phyloP scores from a whole-genome alignment of 23 red algal genomes.

The Chondrus crispus region DNA sequence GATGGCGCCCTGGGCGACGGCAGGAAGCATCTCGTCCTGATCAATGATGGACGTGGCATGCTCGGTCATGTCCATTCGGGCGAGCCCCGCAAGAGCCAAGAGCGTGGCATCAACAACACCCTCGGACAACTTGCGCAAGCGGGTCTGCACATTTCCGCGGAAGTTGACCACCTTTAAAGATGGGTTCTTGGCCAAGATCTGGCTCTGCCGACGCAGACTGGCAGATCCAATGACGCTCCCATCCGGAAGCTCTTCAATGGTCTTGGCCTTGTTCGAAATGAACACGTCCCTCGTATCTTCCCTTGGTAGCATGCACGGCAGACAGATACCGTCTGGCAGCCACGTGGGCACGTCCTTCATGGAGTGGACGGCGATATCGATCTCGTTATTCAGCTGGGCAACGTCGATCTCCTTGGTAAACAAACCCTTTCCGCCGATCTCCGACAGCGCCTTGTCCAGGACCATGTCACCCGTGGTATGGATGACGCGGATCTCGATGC shows the following conservation, averaged over 20 bases:
- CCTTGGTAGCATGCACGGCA: constrained; percentile 87
- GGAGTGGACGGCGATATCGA: constrained; percentile 99
- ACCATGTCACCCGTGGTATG: constrained; percentile 97
- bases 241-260: constrained; percentile 74
- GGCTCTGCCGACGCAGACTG: constrained; percentile 87
- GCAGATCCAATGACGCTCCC: constrained; percentile 91
- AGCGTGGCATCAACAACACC: constrained; percentile 95
- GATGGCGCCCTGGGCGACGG: constrained; percentile 98
- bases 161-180: constrained; percentile 93
- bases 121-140: constrained; percentile 85
- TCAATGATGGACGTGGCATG: constrained; percentile 79
- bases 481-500: constrained; percentile 89
- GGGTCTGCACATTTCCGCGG: constrained; percentile 97
- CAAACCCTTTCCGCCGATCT: constrained; percentile 97
- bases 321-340: constrained; percentile 84
- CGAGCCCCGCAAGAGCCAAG: constrained; percentile 90
- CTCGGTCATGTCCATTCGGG: constrained; percentile 83
- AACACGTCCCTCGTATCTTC: constrained; percentile 99
- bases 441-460: constrained; percentile 93
- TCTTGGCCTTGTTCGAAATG: constrained; percentile 76
- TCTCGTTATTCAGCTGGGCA: constrained; percentile 89
- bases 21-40: constrained; percentile 94
- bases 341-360: constrained; percentile 99
- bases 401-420: constrained; percentile 99
- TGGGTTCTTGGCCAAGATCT: constrained; percentile 96